phyloP scores from a whole-genome alignment of 441 rosid species.

The Biscutella laevigata region DNA sequence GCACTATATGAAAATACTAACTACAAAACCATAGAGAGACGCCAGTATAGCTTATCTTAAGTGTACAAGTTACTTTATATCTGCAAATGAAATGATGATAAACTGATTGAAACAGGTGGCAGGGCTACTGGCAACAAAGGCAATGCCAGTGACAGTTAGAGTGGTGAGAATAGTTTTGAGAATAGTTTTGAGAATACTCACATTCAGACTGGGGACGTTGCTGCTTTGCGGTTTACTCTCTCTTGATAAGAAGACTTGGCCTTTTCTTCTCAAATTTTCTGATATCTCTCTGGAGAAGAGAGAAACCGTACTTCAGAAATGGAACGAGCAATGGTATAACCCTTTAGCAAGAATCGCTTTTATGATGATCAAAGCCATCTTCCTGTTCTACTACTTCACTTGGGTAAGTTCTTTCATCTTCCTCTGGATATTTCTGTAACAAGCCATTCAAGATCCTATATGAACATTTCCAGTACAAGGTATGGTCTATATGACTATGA shows the following conservation, averaged over 20 bases:
- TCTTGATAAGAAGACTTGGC: conserved; percentile 44
- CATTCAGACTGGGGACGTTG: conserved; percentile 60
- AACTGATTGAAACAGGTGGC: conserved; percentile 51
- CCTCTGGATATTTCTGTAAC: neutral
- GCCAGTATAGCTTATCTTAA: neutral
- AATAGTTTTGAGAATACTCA: too few species aligned
- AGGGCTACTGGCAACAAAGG: conserved; percentile 40
- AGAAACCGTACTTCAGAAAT: conserved; percentile 40
- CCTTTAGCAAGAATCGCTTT: conserved; percentile 46
- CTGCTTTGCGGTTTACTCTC: conserved; percentile 59
- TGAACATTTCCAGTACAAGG: neutral
- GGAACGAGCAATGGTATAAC: conserved; percentile 38
- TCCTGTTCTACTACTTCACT: conserved; percentile 49
- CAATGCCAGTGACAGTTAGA: conserved; percentile 28
- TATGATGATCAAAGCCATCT: conserved; percentile 41
- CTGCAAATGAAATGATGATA: neutral
- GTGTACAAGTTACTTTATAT: neutral
- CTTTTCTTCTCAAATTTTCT: conserved; percentile 55
- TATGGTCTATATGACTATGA: neutral
- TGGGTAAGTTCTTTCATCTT: conserved; percentile 36
- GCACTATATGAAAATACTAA: neutral
- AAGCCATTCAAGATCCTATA: neutral
- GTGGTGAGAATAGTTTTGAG: conserved; percentile 37
- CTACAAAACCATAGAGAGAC: neutral
- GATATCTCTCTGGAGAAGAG: conserved; percentile 49